Evolutionary conservation across 257 asterid species (phyloP), one percentile per base, ranked within the genome.

Genomic region (Capsicum baccatum): DNA sequence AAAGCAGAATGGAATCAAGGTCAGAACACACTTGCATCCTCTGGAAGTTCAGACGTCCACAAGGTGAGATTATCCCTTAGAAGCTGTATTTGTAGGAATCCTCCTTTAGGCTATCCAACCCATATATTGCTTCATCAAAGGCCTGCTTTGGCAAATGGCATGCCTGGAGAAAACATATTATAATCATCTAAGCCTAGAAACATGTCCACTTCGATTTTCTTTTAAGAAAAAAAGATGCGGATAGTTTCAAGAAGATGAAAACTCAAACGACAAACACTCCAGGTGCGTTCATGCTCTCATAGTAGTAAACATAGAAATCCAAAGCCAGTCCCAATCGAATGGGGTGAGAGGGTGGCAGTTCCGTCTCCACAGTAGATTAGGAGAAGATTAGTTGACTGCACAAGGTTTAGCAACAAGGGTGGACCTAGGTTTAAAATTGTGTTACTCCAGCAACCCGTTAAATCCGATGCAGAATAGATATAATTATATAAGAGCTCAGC

Each of bases 111-210:
- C 91, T 87, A 84, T 95, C 98, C 73, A 95, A 93, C 87, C 94
- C 98, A 0, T 97, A 92, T 85, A 94, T 92, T 80, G 98, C 98
- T 91, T 95, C 98, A 89, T 95, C 98, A 91, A 95, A 93, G 80
- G 98, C 98, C 88, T 92, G 98, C 87, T 95, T 95, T 12, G 98
- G 98, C 79, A 95, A 94, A 89, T 92, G 97, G 88, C 98, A 95
- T 69, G 98, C 98, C 98, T 92, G 87, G 79, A 86, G 83, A 21
- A 82, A 42, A 86, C 67, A 81, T 15, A 81, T 19, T 9, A 83
- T 60, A 62, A 63, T 19, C 15, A 26, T 55, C 59, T 76, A 17
- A 82, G 76, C 52, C 37, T 15, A 81, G 78, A 35, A 16, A 86
- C 81, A 58, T 69, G 56, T 42, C 70, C 33, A 73, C 58, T 73